Evolutionary conservation across 257 asterid species (phyloP).

Genomic region (Jacaranda mimosifolia): DNA sequence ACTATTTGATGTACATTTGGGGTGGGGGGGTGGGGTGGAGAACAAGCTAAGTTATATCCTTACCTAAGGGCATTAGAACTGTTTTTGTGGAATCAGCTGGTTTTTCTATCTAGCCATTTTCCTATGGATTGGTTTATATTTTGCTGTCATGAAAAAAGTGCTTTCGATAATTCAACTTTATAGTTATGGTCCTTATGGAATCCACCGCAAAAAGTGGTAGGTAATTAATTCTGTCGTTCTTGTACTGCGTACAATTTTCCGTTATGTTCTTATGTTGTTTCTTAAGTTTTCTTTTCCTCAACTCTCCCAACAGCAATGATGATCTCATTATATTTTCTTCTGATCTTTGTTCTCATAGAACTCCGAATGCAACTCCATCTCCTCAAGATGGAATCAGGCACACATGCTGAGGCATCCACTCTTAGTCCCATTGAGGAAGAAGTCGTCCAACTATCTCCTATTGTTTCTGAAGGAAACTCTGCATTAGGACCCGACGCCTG

Average conservation of each 20-base stretch:
- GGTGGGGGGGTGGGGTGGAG: no score
- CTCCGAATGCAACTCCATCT: constrained; percentile 87
- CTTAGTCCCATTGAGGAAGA: constrained; percentile 53
- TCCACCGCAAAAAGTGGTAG: neutral
- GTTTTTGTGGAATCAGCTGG: neutral
- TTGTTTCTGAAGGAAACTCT: constrained; percentile 43
- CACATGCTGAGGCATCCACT: constrained; percentile 46
- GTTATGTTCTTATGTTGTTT: neutral
- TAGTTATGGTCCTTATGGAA: neutral
- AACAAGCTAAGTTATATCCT: neutral
- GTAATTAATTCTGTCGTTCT: neutral
- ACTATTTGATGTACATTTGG: constrained; percentile 1
- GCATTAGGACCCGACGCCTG: constrained; percentile 52
- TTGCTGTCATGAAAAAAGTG: constrained; percentile 2
- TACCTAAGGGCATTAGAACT: constrained; percentile 12
- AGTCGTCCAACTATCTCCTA: constrained; percentile 39
- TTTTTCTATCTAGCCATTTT: neutral
- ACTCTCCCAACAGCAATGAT: neutral
- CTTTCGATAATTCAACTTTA: neutral
- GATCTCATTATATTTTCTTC: neutral
- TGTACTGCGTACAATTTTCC: neutral
- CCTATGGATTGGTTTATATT: neutral
- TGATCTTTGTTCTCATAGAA: constrained; percentile 45
- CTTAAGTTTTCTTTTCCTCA: neutral
- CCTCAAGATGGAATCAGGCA: constrained; percentile 82